Evolutionary conservation across 2,329 filamentous ascomycete genomes (phyloP), one percentile per base, ranked within the genome.

Genomic region (Pseudogymnoascus sp.): DNA sequence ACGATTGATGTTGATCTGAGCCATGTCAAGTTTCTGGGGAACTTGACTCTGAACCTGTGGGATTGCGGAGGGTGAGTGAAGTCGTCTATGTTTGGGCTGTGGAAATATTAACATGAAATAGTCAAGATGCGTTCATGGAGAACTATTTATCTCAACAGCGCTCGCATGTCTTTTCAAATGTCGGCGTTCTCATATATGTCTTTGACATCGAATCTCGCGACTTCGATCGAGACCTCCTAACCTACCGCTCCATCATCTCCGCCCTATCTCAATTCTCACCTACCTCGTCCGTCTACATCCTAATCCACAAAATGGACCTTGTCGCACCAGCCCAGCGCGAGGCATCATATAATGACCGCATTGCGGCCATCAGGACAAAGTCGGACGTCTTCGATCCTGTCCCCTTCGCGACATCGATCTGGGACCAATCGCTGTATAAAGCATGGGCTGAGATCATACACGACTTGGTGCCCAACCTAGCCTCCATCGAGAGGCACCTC

Each of bases 241-340:
- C 91, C 62, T 99, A 97, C 78, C 86, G 88, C 59, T 88, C 90
- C 66, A 94, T 97, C 72, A 90, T 97, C 68, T 85, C 87, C 58
- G 94, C 94, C 0, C 81, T 99, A 38, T 83, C 87, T 61, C 92
- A 97, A 76, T 96, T 86, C 80, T 95, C 90, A 57, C 79, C 83
- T 33, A 78, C 79, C 2, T 91, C 93, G 64, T 89, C 90, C 72
- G 87, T 99, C 69, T 99, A 97, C 76, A 89, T 94, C 64, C 84
- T 99, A 47, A 89, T 99, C 67, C 94, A 99, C 85, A 99, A 99
- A 77, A 97, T 99, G 89, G 94, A 99, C 73, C 83, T 99, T 25
- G 91, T 97, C 57, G 89, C 92, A 67, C 83, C 86, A 38, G 83
- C 88, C 62, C 84, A 88, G 67, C 89, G 92, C 63, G 87, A 91